A percentile compares a stretch with the other conserved stretches of the same genome.
These are phyloP conservation scores for Vitis hybrid DNA, from an alignment of 177 flowering plant genomes.

Conservation along the genomic window DNA sequence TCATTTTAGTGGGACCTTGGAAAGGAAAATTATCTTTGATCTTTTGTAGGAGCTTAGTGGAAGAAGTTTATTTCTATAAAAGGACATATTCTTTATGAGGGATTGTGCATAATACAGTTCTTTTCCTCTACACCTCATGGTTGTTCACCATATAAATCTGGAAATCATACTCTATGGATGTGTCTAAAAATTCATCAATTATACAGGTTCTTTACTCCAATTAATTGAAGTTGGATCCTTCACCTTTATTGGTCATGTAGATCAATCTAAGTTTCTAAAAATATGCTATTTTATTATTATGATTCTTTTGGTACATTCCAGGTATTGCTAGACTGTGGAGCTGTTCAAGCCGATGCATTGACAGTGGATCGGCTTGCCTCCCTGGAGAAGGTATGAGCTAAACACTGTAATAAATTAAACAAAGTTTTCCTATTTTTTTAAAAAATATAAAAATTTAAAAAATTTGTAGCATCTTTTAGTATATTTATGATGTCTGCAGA, in stretches of 20 bases:
- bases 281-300: not conserved
- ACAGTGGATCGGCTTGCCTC: constrained; percentile 99
- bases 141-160: not conserved
- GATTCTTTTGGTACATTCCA: constrained; percentile 9
- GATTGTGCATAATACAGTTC: too few relatives aligned
- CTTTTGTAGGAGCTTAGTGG: too few relatives aligned
- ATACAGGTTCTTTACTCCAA: too few relatives aligned
- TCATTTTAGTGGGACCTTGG: too few relatives aligned
- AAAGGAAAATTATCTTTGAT: too few relatives aligned
- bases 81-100: too few relatives aligned
- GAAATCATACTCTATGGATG: not conserved
- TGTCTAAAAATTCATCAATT: not conserved
- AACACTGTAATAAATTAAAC: not conserved
- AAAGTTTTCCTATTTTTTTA: not conserved
- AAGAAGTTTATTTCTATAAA: too few relatives aligned
- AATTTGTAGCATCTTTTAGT: not conserved
- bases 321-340: constrained; percentile 97
- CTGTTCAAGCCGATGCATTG: constrained; percentile 98
- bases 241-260: too few relatives aligned
- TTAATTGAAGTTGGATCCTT: too few relatives aligned
- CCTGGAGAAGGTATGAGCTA: constrained; percentile 67
- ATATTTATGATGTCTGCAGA: not conserved
- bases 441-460: not conserved
- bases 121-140: not conserved
- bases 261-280: too few relatives aligned